Conservation (phyloP, 2,329 filamentous ascomycete species). For the Penicillium sp. region DNA sequence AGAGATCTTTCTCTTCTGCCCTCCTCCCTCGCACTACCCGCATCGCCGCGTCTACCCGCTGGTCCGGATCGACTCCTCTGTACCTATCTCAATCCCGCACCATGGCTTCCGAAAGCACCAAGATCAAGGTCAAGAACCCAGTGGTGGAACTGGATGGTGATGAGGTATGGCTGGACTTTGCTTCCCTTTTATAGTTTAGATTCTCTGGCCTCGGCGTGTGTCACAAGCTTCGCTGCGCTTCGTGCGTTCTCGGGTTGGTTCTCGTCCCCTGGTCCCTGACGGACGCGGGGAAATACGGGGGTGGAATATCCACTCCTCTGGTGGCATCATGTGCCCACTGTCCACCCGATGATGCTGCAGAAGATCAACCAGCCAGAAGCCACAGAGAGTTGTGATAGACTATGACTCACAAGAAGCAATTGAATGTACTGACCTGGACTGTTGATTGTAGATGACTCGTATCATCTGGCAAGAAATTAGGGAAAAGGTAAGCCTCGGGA, state of each 20-base stretch:
- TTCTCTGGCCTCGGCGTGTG: slow-evolving; percentile 17
- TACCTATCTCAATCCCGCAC: slow-evolving; percentile 48
- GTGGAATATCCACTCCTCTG: background rate
- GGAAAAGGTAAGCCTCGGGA: slow-evolving; percentile 67
- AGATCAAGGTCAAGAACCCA: slow-evolving; percentile 99
- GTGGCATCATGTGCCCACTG: slow-evolving; percentile 29
- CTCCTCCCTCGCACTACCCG: slow-evolving; percentile 28
- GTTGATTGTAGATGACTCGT: slow-evolving; percentile 76
- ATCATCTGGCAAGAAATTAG: slow-evolving; percentile 99
- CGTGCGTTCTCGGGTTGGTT: slow-evolving; percentile 16
- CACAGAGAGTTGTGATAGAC: background rate
- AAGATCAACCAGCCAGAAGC: background rate
- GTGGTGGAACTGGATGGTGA: slow-evolving; percentile 95
- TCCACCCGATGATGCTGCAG: slow-evolving; percentile 12
- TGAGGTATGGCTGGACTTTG: slow-evolving; percentile 50
- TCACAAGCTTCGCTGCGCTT: slow-evolving; percentile 28
- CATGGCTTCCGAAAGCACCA: slow-evolving; percentile 57
- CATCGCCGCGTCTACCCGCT: slow-evolving; percentile 34
- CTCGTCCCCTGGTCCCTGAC: background rate
- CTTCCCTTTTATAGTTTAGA: slow-evolving; percentile 24
- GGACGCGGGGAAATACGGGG: slow-evolving; percentile 40
- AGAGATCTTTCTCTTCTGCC: slow-evolving; percentile 33
- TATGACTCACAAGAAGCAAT: background rate
- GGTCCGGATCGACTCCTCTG: slow-evolving; percentile 34
- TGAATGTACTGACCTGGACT: slow-evolving; percentile 26